A percentile compares a stretch with the other conserved stretches of the same genome.
These are phyloP conservation scores for Lichtheimia ramosa DNA, from an alignment of 371 early-diverging fungal species.

Conservation along the genomic window DNA sequence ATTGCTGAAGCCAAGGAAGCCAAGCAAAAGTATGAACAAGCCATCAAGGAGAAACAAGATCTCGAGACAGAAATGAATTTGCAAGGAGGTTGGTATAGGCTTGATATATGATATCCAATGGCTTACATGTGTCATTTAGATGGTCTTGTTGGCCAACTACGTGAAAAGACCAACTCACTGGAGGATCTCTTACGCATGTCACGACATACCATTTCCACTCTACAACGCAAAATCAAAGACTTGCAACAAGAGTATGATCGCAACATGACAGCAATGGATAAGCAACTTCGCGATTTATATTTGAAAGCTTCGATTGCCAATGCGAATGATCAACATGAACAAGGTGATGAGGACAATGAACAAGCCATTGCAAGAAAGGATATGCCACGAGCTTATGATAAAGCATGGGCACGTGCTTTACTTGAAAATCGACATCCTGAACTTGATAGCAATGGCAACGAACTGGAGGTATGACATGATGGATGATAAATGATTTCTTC, in stretches of 20 bases:
- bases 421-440: conserved; percentile 39
- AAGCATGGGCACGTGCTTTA: conserved; percentile 44
- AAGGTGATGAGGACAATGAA: background rate
- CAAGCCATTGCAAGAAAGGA: conserved; percentile 18
- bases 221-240: conserved; percentile 72
- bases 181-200: conserved; percentile 82
- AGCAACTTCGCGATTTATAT: conserved; percentile 69
- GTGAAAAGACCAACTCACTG: conserved; percentile 73
- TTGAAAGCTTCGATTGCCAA: conserved; percentile 61
- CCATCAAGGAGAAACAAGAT: conserved; percentile 58
- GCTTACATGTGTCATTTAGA: conserved; percentile 29
- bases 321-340: conserved; percentile 13
- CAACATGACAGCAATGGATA: conserved; percentile 69
- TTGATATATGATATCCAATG: background rate
- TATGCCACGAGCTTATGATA: conserved; percentile 38
- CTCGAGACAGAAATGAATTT: conserved; percentile 73
- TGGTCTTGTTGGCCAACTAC: conserved; percentile 73
- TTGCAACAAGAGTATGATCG: conserved; percentile 65
- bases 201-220: conserved; percentile 75
- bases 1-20: conserved; percentile 72
- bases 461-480: background rate
- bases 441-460: background rate
- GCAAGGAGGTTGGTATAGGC: conserved; percentile 47
- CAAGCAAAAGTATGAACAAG: conserved; percentile 46
- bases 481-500: background rate